Conservation (phyloP, 2,329 filamentous ascomycete species). For the Xylariaceae sp. region DNA sequence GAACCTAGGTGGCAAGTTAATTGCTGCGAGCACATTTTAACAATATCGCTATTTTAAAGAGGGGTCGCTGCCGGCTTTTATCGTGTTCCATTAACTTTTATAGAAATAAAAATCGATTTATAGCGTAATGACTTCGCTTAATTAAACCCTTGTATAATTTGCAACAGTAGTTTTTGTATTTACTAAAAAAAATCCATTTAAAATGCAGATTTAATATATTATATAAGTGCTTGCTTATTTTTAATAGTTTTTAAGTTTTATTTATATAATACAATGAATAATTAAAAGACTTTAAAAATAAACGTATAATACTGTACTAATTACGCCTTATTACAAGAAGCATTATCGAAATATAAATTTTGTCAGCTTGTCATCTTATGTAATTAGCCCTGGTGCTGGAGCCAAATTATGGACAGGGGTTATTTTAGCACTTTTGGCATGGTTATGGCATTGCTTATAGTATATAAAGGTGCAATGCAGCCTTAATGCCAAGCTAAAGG, state of each 20-base stretch:
- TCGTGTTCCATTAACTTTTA: not conserved
- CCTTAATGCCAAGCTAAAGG: too few species aligned
- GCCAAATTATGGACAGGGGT: not conserved
- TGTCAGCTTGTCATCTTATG: not conserved
- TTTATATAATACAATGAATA: too few species aligned
- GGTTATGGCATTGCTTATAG: not conserved
- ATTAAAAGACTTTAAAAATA: not conserved
- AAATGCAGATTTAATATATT: not conserved
- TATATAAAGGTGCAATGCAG: too few species aligned
- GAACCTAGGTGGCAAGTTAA: not conserved
- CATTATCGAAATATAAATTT: not conserved
- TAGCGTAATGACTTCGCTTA: not conserved
- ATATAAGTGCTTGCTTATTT: not conserved
- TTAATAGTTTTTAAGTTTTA: not conserved
- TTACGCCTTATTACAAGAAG: not conserved
- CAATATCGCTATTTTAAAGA: not conserved
- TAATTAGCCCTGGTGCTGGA: not conserved
- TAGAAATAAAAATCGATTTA: not conserved
- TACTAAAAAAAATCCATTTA: not conserved
- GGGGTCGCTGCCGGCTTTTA: not conserved
- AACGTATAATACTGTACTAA: not conserved
- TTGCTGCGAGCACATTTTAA: not conserved
- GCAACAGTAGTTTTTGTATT: too few species aligned
- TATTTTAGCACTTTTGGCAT: not conserved
- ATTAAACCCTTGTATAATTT: not conserved